Conservation (phyloP, 768 basidiomycete genomes). For the Lanmaoa pseudosensibilis region DNA sequence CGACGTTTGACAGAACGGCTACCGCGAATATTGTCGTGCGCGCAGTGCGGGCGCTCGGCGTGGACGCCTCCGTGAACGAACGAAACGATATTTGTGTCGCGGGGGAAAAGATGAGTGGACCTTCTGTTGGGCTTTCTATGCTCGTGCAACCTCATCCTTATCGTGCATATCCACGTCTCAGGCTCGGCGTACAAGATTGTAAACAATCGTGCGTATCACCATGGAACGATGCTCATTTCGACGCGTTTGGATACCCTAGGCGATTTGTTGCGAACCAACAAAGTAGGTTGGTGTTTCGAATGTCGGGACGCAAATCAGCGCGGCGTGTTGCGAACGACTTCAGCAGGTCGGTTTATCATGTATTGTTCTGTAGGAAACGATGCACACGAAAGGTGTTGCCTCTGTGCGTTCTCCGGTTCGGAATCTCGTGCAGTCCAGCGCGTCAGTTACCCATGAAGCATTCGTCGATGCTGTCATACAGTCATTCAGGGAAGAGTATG, state of each 20-base stretch:
- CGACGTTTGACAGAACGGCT: constrained; percentile 72
- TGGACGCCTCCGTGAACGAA: constrained; percentile 80
- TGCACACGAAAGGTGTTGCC: constrained; percentile 82
- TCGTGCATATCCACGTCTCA: constrained; percentile 64
- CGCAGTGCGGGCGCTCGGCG: constrained; percentile 73
- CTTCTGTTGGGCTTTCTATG: neutral
- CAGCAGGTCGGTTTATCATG: neutral
- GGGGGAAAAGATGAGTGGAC: constrained; percentile 78
- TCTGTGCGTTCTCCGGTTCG: constrained; percentile 93
- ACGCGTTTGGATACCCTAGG: constrained; percentile 73
- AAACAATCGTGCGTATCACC: constrained; percentile 89
- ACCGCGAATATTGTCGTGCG: constrained; percentile 77
- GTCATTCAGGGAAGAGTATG: constrained; percentile 67
- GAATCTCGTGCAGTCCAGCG: constrained; percentile 64
- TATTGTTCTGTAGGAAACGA: constrained; percentile 54
- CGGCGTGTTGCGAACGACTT: neutral
- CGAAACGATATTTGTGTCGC: constrained; percentile 90
- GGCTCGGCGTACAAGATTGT: constrained; percentile 98
- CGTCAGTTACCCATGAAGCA: constrained; percentile 56
- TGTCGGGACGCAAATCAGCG: no score
- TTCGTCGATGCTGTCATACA: constrained; percentile 70
- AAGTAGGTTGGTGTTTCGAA: constrained; percentile 43
- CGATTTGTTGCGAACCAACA: constrained; percentile 62
- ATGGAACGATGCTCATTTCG: constrained; percentile 97
- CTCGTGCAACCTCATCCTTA: neutral